A percentile compares a stretch with the other conserved stretches of the same genome.
Evolutionary conservation across 1,284 basidiomycete species (phyloP).

Genomic region (Volvariella surrecta): DNA sequence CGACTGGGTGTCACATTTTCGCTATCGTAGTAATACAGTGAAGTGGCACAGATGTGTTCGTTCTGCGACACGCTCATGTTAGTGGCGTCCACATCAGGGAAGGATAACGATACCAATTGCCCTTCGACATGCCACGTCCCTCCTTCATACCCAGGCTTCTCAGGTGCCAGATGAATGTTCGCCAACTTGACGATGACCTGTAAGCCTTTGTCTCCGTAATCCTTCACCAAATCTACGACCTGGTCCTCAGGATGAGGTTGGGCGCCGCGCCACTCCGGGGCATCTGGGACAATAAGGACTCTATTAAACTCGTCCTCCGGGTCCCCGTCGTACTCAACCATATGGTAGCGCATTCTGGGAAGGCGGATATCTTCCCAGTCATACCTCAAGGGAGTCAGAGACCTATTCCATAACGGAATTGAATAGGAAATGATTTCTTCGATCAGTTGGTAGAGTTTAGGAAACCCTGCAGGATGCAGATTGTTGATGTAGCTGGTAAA

Average conservation of each 20-base stretch:
- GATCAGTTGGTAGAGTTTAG: slow-evolving; percentile 21
- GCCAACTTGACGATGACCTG: slow-evolving; percentile 48
- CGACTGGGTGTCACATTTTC: slow-evolving; percentile 23
- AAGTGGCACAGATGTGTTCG: slow-evolving; percentile 36
- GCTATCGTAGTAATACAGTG: slow-evolving; percentile 30
- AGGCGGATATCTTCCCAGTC: background rate
- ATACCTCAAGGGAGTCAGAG: slow-evolving; percentile 12
- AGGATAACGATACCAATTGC: slow-evolving; percentile 17
- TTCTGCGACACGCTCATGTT: slow-evolving; percentile 19
- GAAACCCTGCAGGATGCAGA: slow-evolving; percentile 20
- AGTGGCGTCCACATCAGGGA: background rate
- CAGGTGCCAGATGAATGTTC: slow-evolving; percentile 39
- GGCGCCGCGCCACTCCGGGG: slow-evolving; percentile 15
- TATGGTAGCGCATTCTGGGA: slow-evolving; percentile 8
- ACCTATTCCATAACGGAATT: slow-evolving; percentile 28
- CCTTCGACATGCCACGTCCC: slow-evolving; percentile 34
- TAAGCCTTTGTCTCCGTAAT: slow-evolving; percentile 18
- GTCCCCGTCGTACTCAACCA: slow-evolving; percentile 7
- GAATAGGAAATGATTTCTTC: slow-evolving; percentile 20
- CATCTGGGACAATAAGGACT: slow-evolving; percentile 9
- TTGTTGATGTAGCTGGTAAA: slow-evolving; percentile 28
- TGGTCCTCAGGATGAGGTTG: slow-evolving; percentile 8
- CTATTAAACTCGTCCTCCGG: slow-evolving; percentile 11
- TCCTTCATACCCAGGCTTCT: slow-evolving; percentile 28
- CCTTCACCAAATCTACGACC: slow-evolving; percentile 15